phyloP scores from a whole-genome alignment of 768 basidiomycete genomes.

The Roridomyces roridus region DNA sequence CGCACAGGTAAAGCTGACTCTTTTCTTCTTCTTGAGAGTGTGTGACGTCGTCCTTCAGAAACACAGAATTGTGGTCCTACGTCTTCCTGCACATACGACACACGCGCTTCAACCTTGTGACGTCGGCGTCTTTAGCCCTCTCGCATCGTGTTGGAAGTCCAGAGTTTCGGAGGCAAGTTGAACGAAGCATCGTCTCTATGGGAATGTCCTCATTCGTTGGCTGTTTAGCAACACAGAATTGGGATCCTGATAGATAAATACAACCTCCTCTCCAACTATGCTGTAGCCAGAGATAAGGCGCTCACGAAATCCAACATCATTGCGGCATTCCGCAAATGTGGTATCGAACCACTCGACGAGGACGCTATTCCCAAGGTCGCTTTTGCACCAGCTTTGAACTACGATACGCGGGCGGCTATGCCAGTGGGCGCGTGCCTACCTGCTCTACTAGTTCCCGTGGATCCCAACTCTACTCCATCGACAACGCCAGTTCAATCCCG shows the following conservation, averaged over 20 bases:
- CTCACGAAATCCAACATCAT: conserved; percentile 21
- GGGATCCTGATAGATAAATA: conserved; percentile 17
- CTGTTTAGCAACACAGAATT: neutral
- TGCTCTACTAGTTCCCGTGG: neutral
- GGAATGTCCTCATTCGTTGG: neutral
- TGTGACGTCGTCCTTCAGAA: conserved; percentile 22
- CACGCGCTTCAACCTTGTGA: too few species aligned
- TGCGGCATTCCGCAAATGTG: conserved; percentile 23
- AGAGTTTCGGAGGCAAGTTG: neutral
- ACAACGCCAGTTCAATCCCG: neutral
- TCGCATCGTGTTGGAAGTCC: conserved; percentile 30
- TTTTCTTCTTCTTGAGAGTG: neutral
- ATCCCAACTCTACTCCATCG: neutral
- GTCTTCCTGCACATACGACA: too few species aligned
- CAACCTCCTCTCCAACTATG: conserved; percentile 20
- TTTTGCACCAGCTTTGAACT: conserved; percentile 9
- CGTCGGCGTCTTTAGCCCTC: conserved; percentile 42
- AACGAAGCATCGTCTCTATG: neutral
- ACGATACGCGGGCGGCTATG: conserved; percentile 3
- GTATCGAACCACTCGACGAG: conserved; percentile 25
- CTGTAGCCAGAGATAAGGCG: conserved; percentile 5
- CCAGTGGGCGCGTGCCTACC: conserved; percentile 5
- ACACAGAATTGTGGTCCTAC: conserved; percentile 37
- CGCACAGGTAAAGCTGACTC: conserved; percentile 1
- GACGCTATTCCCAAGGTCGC: conserved; percentile 6